Conservation (phyloP, 2,329 filamentous ascomycete species). For the Podosphaera aphanis region DNA sequence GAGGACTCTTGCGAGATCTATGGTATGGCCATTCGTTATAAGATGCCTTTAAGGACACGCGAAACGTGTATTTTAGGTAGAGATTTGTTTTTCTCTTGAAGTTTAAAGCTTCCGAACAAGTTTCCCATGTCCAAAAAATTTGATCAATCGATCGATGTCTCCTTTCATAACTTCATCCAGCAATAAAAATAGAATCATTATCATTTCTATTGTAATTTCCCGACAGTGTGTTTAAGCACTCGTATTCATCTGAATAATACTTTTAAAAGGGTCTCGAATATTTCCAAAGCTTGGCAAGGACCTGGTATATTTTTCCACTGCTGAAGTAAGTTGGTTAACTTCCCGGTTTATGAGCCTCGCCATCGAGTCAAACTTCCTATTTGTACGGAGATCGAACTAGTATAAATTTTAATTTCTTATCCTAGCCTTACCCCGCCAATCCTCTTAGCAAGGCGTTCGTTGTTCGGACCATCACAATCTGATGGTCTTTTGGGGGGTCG, state of each 20-base stretch:
- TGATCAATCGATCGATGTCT: too few species aligned
- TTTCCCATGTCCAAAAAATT: too few species aligned
- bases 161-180: too few species aligned
- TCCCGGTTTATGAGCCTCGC: not conserved
- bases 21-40: too few species aligned
- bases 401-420: conserved; percentile 7
- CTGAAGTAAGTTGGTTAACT: not conserved
- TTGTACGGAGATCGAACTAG: conserved; percentile 9
- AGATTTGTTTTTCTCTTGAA: too few species aligned
- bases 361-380: conserved; percentile 5
- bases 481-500: conserved; percentile 54
- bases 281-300: not conserved
- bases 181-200: not conserved
- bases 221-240: not conserved
- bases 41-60: too few species aligned
- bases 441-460: conserved; percentile 33
- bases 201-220: not conserved
- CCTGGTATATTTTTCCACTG: not conserved
- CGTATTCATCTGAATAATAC: not conserved
- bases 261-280: not conserved
- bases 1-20: too few species aligned
- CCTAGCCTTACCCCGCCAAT: conserved; percentile 36
- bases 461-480: conserved; percentile 13
- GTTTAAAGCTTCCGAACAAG: too few species aligned
- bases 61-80: too few species aligned